Evolutionary conservation across 371 early-diverging fungal genomes (phyloP), one percentile per base, ranked within the genome.

Genomic region (Paraphysoderma sedebokerense): DNA sequence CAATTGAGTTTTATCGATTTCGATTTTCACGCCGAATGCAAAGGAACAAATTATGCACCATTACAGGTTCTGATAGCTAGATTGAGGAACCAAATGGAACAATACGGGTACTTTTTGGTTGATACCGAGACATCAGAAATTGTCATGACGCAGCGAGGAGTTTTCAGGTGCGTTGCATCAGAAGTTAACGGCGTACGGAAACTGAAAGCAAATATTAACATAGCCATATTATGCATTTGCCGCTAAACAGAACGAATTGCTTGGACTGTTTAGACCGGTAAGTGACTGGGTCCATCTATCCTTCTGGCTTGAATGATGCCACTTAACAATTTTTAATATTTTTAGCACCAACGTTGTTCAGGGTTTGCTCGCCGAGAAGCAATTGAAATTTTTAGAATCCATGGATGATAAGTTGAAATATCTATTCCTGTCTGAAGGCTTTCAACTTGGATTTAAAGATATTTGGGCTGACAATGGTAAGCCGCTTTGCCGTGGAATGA

Each of bases 391-490:
- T 8, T 60, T 53, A 45, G 41, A 17, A n/a, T n/a, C n/a, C n/a
- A n/a, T n/a, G n/a, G n/a, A n/a, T n/a, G n/a, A n/a, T n/a, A n/a
- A 42, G 37, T 1, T 38, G 1, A 32, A 36, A 23, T 23, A n/a
- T 9, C 19, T 17, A 23, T 15, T 22, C n/a, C 9, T 35, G 3
- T 31, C 42, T 6, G 11, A 19, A 12, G 46, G 26, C 3, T 12
- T 49, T 13, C 15, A 20, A 41, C 27, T 22, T 22, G 48, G 20
- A 3, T 59, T 59, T 47, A 67, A 66, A 28, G 70, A 78, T 38
- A 55, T 93, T n/a, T 98, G 92, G 92, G 88, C 86, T 2, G 80
- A 87, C 50, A 92, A 98, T 59, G 99, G n/a, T n/a, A n/a, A n/a
- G n/a, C n/a, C n/a, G n/a, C n/a, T n/a, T n/a, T n/a, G n/a, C n/a